A percentile compares a stretch with the other conserved stretches of the same genome.
phyloP scores from a whole-genome alignment of 441 rosid species.

The Syzygium syzygioides region DNA sequence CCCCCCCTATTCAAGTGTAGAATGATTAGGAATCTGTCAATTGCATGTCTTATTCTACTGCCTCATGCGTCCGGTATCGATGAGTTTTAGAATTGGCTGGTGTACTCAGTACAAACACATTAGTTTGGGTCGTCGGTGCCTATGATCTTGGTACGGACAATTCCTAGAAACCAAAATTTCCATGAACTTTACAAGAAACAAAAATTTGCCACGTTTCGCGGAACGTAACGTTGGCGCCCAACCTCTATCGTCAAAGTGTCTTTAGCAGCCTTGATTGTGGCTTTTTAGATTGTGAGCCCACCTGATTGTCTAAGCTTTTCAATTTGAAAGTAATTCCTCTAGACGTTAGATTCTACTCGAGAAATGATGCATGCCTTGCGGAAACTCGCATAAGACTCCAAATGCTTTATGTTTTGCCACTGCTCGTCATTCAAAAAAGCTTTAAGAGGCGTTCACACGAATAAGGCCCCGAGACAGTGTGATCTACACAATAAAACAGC shows the following conservation, averaged over 20 bases:
- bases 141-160: neutral
- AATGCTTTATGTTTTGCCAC: neutral
- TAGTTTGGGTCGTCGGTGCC: neutral
- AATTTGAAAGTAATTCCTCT: neutral
- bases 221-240: neutral
- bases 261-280: neutral
- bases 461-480: neutral
- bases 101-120: neutral
- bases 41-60: neutral
- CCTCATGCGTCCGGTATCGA: neutral
- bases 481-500: neutral
- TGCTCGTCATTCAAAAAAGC: neutral
- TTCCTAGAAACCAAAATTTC: neutral
- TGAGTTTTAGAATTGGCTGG: neutral
- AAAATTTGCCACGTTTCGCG: neutral
- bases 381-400: neutral
- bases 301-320: neutral
- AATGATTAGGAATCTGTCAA: constrained; percentile 20
- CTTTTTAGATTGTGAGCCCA: neutral
- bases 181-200: neutral
- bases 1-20: constrained; percentile 19
- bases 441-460: neutral
- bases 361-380: neutral
- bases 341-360: neutral
- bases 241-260: neutral